Percentiles rank a stretch among this genome's conserved stretches.
phyloP scores from a whole-genome alignment of 2,329 filamentous ascomycete species.

The Fusarium sp. region DNA sequence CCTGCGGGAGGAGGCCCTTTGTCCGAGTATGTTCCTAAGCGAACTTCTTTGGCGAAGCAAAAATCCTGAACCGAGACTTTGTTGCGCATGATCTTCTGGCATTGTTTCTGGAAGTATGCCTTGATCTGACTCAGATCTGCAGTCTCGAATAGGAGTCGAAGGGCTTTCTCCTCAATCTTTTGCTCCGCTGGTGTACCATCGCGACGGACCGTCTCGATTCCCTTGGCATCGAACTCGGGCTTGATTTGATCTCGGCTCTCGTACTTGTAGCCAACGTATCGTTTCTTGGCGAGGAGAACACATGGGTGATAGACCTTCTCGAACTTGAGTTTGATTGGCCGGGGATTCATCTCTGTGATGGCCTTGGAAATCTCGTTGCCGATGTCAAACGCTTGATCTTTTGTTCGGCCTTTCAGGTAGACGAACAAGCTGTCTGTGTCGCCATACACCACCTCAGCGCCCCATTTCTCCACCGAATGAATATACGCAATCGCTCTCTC shows the following conservation, averaged over 20 bases:
- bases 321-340: constrained; percentile 95
- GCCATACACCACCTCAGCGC: constrained; percentile 96
- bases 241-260: constrained; percentile 81
- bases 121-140: constrained; percentile 92
- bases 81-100: constrained; percentile 91
- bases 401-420: constrained; percentile 87
- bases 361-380: constrained; percentile 92
- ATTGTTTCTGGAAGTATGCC: constrained; percentile 90
- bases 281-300: constrained; percentile 94
- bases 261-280: constrained; percentile 98
- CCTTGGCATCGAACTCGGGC: constrained; percentile 97
- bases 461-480: constrained; percentile 89
- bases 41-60: constrained; percentile 94
- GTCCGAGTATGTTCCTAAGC: constrained; percentile 86
- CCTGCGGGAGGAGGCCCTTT: constrained; percentile 86
- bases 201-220: constrained; percentile 95
- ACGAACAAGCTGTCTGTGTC: constrained; percentile 98
- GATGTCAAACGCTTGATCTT: constrained; percentile 91
- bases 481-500: constrained; percentile 95
- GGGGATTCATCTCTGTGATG: constrained; percentile 91
- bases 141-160: constrained; percentile 92
- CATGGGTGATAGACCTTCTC: constrained; percentile 99
- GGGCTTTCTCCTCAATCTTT: constrained; percentile 93
- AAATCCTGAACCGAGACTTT: constrained; percentile 94
- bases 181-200: constrained; percentile 97